Percentiles rank a stretch among this genome's conserved stretches.
Conservation (phyloP, 2,329 filamentous ascomycete species). For the Apiospora rasikravindrae region DNA sequence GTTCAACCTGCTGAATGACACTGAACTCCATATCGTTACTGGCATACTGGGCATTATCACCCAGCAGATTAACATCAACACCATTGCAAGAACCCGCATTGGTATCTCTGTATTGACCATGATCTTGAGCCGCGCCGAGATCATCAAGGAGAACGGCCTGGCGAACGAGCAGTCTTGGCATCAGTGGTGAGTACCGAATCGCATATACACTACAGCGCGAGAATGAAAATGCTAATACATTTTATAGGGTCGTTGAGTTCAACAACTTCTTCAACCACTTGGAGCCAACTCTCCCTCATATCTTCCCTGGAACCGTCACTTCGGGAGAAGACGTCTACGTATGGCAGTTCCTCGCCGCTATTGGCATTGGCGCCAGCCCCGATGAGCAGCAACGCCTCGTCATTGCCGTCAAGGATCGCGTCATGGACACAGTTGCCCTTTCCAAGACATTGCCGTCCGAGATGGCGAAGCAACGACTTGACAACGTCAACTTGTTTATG, state of each 20-base stretch:
- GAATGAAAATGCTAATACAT: constrained; percentile 45
- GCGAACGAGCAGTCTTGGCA: constrained; percentile 76
- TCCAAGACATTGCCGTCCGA: constrained; percentile 88
- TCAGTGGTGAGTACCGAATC: constrained; percentile 67
- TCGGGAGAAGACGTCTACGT: constrained; percentile 94
- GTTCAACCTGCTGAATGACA: constrained; percentile 89
- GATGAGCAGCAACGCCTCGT: constrained; percentile 96
- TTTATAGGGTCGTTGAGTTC: constrained; percentile 72
- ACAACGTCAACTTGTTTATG: constrained; percentile 98
- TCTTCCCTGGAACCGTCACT: constrained; percentile 92
- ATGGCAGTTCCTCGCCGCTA: constrained; percentile 95
- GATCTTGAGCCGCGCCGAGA: constrained; percentile 90
- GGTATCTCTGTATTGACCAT: constrained; percentile 91
- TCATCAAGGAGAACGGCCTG: constrained; percentile 81
- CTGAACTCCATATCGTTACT: constrained; percentile 87
- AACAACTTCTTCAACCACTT: constrained; percentile 85
- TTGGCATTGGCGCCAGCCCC: constrained; percentile 90
- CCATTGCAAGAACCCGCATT: constrained; percentile 85
- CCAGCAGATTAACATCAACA: constrained; percentile 78
- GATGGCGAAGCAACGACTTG: constrained; percentile 81
- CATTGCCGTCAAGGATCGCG: constrained; percentile 94
- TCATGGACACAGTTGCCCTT: constrained; percentile 91
- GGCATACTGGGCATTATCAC: constrained; percentile 87
- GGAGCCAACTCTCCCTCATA: constrained; percentile 80
- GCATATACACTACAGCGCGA: constrained; percentile 46